Evolutionary conservation across 306 rosid species (phyloP).

Genomic region (Urtica urens): DNA sequence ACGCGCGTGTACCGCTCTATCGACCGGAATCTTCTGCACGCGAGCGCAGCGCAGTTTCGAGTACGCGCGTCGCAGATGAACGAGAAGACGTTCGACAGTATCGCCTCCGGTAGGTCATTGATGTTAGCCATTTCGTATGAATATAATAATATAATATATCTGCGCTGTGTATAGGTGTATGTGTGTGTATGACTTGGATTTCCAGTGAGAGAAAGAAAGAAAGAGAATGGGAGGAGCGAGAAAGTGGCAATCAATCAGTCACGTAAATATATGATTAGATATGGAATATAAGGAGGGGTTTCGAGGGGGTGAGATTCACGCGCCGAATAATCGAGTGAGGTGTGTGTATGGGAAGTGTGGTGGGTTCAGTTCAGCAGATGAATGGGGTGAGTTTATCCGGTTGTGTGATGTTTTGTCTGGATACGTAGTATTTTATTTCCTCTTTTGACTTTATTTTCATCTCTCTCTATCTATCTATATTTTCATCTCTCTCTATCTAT

Average conservation of each 20-base stretch:
- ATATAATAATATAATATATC: too few species aligned
- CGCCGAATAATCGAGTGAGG: not conserved
- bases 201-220: not conserved
- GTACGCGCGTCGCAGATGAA: constrained; percentile 49
- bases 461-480: not conserved
- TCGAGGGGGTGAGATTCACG: not conserved
- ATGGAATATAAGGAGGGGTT: not conserved
- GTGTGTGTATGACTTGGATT: not conserved
- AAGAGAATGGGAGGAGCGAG: too few species aligned
- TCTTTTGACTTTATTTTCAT: not conserved
- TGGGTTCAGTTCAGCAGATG: too few species aligned
- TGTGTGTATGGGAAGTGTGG: not conserved
- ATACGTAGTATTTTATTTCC: not conserved
- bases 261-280: too few species aligned
- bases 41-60: constrained; percentile 57
- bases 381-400: not conserved
- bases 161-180: not conserved
- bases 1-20: constrained; percentile 63
- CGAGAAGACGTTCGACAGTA: constrained; percentile 34
- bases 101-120: constrained; percentile 60
- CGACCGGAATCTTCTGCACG: constrained; percentile 34
- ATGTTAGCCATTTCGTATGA: constrained; percentile 20
- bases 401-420: not conserved
- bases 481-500: not conserved
- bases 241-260: too few species aligned